Percentiles rank a stretch among this genome's conserved stretches.
Conservation (phyloP, 495 filamentous ascomycete genomes). For the Podospora comata region DNA sequence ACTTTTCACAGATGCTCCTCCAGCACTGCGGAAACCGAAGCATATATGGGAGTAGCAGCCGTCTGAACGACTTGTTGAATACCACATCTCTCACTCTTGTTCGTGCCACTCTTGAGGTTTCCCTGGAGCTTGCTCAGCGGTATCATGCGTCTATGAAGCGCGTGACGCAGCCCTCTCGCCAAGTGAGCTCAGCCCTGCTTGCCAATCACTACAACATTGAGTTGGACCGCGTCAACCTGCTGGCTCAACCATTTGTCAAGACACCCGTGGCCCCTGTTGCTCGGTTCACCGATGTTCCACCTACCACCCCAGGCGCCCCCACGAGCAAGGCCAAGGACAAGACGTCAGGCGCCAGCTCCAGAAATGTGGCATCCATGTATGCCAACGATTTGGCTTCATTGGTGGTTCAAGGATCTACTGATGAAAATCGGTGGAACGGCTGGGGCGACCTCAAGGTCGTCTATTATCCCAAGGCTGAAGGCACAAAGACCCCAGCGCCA, state of each 20-base stretch:
- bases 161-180: slow-evolving; percentile 51
- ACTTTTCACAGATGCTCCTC: slow-evolving; percentile 80
- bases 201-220: slow-evolving; percentile 92
- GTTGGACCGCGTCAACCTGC: slow-evolving; percentile 77
- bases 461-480: slow-evolving; percentile 42
- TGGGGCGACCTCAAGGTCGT: slow-evolving; percentile 50
- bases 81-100: slow-evolving; percentile 78
- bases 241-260: slow-evolving; percentile 80
- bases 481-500: slow-evolving; percentile 11
- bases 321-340: slow-evolving; percentile 73
- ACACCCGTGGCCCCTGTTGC: slow-evolving; percentile 41
- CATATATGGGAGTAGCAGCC: slow-evolving; percentile 85
- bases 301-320: slow-evolving; percentile 47
- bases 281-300: slow-evolving; percentile 36
- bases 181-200: slow-evolving; percentile 69
- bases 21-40: slow-evolving; percentile 97
- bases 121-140: slow-evolving; percentile 79
- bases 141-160: slow-evolving; percentile 86
- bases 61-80: slow-evolving; percentile 82
- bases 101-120: slow-evolving; percentile 68
- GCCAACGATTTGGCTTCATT: slow-evolving; percentile 76
- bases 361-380: slow-evolving; percentile 54
- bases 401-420: slow-evolving; percentile 46
- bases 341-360: slow-evolving; percentile 29
- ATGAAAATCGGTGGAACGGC: slow-evolving; percentile 44